Evolutionary conservation across 345 rosid genomes (phyloP), one percentile per base, ranked within the genome.

Genomic region (Brassica juncea): DNA sequence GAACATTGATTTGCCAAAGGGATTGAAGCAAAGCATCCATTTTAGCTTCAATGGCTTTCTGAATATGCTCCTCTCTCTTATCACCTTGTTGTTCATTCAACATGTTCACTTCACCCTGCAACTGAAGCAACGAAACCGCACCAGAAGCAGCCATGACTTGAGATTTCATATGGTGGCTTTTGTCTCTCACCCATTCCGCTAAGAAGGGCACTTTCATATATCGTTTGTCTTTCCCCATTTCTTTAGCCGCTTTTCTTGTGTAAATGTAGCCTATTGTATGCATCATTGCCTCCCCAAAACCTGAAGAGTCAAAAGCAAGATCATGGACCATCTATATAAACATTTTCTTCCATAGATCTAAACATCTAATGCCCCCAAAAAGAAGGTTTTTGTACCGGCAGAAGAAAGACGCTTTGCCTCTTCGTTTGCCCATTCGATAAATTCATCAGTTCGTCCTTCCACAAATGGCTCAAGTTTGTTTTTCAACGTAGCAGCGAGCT

Each of bases 121-220:
- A 81, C 76, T 85, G 93, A 72, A 93, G 84, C 76, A 95, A 83
- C 63, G 90, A 86, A 79, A 93, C 93, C 68, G 98, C 98, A 75
- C 99, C 98, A 73, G 98, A 90, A 78, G 98, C 99, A 76, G 99
- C 97, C 89, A 88, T 87, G 14, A 93, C 97, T 91, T 95, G 98
- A 19, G 99, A 95, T 76, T 54, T 54, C 59, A 54, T 54, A 14
- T 54, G 59, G 59, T 54, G 59, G 9, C 59, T 19, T 54, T 54
- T 95, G 77, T 90, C 94, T 10, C 99, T 86, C 59, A 92, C 99
- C 99, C 99, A 95, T 73, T 95, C 99, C 8, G 97, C 99, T 80
- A 94, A 82, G 85, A 87, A 94, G 10, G 99, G 99, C 31, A 94
- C 97, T 82, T 86, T 92, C 97, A 92, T 89, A 58, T 71, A 87